Evolutionary conservation across 495 filamentous ascomycete genomes (phyloP), one percentile per base, ranked within the genome.

Genomic region (Chaetomidium leptoderma): DNA sequence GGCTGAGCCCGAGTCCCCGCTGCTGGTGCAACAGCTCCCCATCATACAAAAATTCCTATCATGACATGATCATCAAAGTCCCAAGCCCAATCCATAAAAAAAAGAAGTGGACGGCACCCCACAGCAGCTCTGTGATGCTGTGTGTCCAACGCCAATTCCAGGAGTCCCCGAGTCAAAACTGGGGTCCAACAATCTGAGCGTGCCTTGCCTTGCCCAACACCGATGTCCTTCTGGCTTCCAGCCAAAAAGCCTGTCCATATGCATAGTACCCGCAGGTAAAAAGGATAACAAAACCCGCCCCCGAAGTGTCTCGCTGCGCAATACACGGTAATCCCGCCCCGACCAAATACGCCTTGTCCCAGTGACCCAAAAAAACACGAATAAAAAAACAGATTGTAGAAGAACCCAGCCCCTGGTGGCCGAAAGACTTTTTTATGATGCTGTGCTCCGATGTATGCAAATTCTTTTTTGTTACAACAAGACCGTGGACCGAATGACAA

Each of bases 401-500:
- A 51, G 62, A 48, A 51, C 21, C 40, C 40, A 10, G 51, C 57
- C 51, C 35, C 44, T 47, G 33, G 70, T 30, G 29, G 17, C 71
- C 66, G 64, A 70, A 71, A 72, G 52, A 66, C 63, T 70, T 77
- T 78, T 69, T 76, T 74, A 76, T 75, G 65, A 77, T 78, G 74
- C 73, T 76, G 72, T 76, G 72, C 74, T 76, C 76, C 74, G 67
- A 70, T 75, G 72, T 72, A 78, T 76, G 74, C 74, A 52, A 72
- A 16, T 58, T 49, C 35, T 74, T 69, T 70, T 70, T 72, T 70
- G 74, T 62, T 77, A 76, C 74, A 78, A 75, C 69, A 73, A 67
- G 65, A 68, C 65, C 68, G 55, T 42, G 52, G 40, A 37, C 51
- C 39, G 37, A 60, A 53, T 58, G 58, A 66, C 69, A 72, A 74